Base-by-base conservation (phyloP, 2,329 filamentous ascomycete species). In the Teratosphaeria gauchensis region DNA sequence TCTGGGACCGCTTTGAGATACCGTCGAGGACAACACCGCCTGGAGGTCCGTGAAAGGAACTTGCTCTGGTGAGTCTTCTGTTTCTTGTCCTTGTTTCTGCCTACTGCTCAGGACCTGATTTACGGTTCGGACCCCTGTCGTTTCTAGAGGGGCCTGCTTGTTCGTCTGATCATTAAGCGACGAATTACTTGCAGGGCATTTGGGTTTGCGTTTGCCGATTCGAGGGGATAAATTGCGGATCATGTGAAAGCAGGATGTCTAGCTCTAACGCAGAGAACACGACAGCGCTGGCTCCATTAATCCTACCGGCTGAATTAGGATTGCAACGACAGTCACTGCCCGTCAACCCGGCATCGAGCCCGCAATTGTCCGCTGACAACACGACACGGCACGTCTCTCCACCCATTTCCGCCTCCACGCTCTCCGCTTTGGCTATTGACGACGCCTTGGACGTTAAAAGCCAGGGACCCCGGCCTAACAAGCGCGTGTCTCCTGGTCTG, bases 401-500 rank as follows among this genome's bases (percentile, higher is more conserved):
- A 21, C 42, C 42, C 42, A 48, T 48, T n/a, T 48, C 42, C 9
- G 42, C 42, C 6, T 48, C 42, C 4, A 48, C 42, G n/a, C 42
- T 48, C 42, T 48, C 42, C 42, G 42, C 42, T 21, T 21, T 48
- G 16, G 19, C 19, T n/a, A 21, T 48, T n/a, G n/a, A 48, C 42
- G 7, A 48, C n/a, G 42, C 42, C 19, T 19, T 21, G 19, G 16
- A 42, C 35, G 31, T 48, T 58, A 57, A 58, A 56, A 31, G n/a
- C 61, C 71, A 71, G 64, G 38, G 66, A 72, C 63, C 71, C 69
- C 61, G 68, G 69, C 63, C 76, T 71, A 58, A 54, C 35, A 64
- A 63, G 59, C 66, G 68, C 21, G 64, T 69, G 4, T 73, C 75
- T 30, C 75, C 76, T 28, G 75, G 74, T 61, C 71, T 78, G 56